Evolutionary conservation across 805 yeast species (phyloP), one percentile per base, ranked within the genome.

Genomic region (Priceomyces fermenticarens): DNA sequence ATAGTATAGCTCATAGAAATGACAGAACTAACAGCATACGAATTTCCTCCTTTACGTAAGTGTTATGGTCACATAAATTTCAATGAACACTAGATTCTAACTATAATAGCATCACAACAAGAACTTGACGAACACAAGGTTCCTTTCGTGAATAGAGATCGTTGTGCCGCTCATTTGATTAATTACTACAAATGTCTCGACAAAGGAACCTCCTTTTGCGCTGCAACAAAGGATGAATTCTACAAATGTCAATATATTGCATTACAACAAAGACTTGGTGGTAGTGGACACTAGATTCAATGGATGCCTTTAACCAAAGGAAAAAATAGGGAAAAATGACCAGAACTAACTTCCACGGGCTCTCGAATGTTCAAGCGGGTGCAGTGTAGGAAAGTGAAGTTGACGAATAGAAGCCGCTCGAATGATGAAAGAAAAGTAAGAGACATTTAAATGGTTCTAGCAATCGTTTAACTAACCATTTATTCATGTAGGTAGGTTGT

Each of bases 101-200:
- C 35, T 10, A 12, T 40, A 36, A 32, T 34, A 51, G 56, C 56
- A 23, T 45, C 58, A n/a, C 55, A 60, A 49, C 44, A 58, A 43
- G 72, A 67, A 44, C 58, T 70, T 55, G 74, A 70, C 45, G 67
- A 57, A 23, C 53, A 61, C 42, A 58, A 67, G 38, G 72, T 70
- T 25, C 74, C 75, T 7, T 69, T 68, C 51, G 49, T 66, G 43
- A 54, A 70, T 56, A 66, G 75, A 62, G 75, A 70, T 53, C 60
- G 58, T 38, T 70, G 75, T 55, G 74, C 75, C 27, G 62, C 69
- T 32, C 72, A 60, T 46, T 60, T 66, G 48, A 69, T 70, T 43
- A 53, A 60, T 39, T 69, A 70, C 56, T 69, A 64, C 53, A 60
- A 68, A 45, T 70, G 75, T 48, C 64, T 70, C 38, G 65, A 63